Evolutionary conservation across 2,329 filamentous ascomycete genomes (phyloP).

Genomic region (Monilinia polystroma): DNA sequence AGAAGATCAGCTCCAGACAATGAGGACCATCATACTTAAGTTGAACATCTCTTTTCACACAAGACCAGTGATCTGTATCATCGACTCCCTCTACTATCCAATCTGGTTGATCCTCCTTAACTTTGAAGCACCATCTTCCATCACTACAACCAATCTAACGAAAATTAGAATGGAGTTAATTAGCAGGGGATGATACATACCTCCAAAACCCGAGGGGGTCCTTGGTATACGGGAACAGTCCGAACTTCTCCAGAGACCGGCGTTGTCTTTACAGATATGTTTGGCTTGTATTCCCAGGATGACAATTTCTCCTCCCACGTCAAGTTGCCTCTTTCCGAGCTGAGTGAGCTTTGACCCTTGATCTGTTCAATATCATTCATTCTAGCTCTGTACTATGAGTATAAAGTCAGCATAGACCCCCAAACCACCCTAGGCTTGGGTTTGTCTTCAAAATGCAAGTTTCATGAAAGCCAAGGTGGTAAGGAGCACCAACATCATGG

Average conservation of each 20-base stretch:
- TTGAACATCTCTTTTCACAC: slow-evolving; percentile 25
- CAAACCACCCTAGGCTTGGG: neutral
- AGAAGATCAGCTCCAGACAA: neutral
- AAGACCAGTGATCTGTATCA: slow-evolving; percentile 37
- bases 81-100: slow-evolving; percentile 40
- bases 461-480: neutral
- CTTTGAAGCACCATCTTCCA: slow-evolving; percentile 36
- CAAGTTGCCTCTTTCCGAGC: slow-evolving; percentile 11
- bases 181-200: neutral
- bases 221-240: slow-evolving; percentile 26
- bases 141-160: slow-evolving; percentile 35
- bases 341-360: neutral
- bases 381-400: slow-evolving; percentile 29
- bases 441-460: neutral
- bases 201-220: slow-evolving; percentile 36
- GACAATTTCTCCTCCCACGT: slow-evolving; percentile 24
- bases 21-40: slow-evolving; percentile 24
- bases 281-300: slow-evolving; percentile 33
- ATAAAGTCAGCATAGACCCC: slow-evolving; percentile 9
- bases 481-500: slow-evolving; percentile 32
- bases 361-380: slow-evolving; percentile 29
- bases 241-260: slow-evolving; percentile 2
- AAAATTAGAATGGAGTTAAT: neutral
- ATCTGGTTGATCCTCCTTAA: slow-evolving; percentile 34
- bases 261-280: slow-evolving; percentile 8